Conservation (phyloP, 495 filamentous ascomycete species). For the Copromyces sp. region DNA sequence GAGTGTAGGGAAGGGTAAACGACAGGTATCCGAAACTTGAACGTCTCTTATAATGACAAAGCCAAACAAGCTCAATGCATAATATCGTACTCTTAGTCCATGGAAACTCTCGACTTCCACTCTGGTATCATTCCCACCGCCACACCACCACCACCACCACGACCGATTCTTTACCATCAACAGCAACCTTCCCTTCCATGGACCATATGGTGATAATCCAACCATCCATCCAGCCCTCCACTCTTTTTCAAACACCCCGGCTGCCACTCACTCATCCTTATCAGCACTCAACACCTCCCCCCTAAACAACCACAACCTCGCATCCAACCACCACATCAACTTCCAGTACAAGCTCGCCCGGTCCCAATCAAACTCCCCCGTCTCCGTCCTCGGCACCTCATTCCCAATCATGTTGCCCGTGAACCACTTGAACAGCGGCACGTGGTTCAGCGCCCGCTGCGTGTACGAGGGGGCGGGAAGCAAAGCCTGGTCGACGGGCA, state of each 20-base stretch:
- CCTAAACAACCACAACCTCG: conserved; percentile 36
- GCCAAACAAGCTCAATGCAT: not conserved
- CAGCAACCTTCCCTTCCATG: not conserved
- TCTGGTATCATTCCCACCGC: not conserved
- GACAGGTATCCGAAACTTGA: not conserved
- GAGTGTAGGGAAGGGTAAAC: not conserved
- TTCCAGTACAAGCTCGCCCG: conserved; percentile 73
- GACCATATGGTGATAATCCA: not conserved
- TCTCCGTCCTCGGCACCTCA: conserved; percentile 62
- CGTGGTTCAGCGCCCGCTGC: conserved; percentile 49
- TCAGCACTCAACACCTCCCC: conserved; percentile 38
- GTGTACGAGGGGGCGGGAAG: conserved; percentile 49
- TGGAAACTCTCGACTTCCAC: not conserved
- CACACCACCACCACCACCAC: not conserved
- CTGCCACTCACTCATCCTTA: conserved; percentile 33
- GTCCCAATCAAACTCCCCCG: conserved; percentile 69
- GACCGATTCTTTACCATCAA: not conserved
- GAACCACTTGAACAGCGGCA: conserved; percentile 60
- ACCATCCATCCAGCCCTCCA: not conserved
- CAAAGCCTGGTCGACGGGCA: conserved; percentile 53
- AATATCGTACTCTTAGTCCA: not conserved
- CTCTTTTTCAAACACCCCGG: not conserved
- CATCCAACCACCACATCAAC: conserved; percentile 42
- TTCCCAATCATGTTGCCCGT: conserved; percentile 72
- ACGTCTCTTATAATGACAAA: not conserved